Conservation (phyloP, 2,329 filamentous ascomycete genomes). For the Trichophyton schoenleinii region DNA sequence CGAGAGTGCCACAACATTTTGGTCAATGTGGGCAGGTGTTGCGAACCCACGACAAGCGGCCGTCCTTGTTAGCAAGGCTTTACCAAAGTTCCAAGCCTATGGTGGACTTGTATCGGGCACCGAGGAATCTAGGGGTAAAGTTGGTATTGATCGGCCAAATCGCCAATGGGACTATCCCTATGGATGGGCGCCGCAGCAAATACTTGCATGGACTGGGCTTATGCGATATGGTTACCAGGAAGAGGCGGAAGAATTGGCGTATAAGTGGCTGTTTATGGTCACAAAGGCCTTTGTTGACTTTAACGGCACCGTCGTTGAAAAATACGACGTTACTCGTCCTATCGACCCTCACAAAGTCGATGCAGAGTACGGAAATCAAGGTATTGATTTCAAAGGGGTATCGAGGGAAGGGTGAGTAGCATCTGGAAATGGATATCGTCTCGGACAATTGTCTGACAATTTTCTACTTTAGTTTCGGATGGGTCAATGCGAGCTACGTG, state of each 20-base stretch:
- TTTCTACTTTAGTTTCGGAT: constrained; percentile 60
- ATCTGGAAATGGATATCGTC: neutral
- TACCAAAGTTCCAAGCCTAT: constrained; percentile 77
- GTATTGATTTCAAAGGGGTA: constrained; percentile 86
- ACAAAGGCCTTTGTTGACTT: constrained; percentile 97
- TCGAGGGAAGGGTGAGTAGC: constrained; percentile 76
- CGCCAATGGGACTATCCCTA: constrained; percentile 98
- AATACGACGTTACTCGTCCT: constrained; percentile 88
- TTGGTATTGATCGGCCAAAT: constrained; percentile 75
- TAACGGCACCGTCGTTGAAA: constrained; percentile 96
- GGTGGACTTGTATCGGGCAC: constrained; percentile 85
- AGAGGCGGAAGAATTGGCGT: constrained; percentile 77
- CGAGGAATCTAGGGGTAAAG: constrained; percentile 67
- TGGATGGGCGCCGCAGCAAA: constrained; percentile 97
- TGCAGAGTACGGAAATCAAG: constrained; percentile 96
- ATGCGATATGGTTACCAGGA: constrained; percentile 83
- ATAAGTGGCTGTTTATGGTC: constrained; percentile 97
- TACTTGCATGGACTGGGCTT: constrained; percentile 89
- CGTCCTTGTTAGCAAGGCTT: constrained; percentile 62
- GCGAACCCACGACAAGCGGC: constrained; percentile 78
- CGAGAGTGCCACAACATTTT: constrained; percentile 88
- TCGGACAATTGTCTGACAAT: neutral
- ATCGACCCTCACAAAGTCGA: constrained; percentile 88
- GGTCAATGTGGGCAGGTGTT: constrained; percentile 92
- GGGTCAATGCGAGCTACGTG: constrained; percentile 97